Conservation (phyloP, 768 basidiomycete species). For the Roridomyces roridus region DNA sequence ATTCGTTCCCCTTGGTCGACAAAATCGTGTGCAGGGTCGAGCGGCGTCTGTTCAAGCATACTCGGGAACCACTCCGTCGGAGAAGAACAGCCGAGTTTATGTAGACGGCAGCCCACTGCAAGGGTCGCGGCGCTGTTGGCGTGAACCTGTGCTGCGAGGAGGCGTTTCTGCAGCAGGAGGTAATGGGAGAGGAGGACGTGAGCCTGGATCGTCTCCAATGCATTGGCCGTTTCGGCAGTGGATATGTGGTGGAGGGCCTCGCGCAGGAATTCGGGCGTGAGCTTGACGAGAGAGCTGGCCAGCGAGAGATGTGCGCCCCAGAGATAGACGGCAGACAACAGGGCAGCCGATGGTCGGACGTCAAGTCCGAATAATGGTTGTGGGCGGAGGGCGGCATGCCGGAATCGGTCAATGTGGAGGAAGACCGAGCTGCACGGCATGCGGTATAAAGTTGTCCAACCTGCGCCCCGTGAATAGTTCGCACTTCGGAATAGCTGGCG, state of each 20-base stretch:
- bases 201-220: constrained; percentile 8
- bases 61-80: neutral
- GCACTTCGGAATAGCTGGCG: neutral
- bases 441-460: constrained; percentile 2
- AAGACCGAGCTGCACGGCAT: constrained; percentile 7
- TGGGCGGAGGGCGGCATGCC: neutral
- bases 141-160: constrained; percentile 1
- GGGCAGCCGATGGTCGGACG: constrained; percentile 3
- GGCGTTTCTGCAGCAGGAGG: neutral
- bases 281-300: neutral
- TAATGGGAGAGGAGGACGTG: constrained; percentile 13
- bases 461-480: neutral
- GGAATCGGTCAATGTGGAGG: constrained; percentile 7
- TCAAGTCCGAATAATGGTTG: neutral
- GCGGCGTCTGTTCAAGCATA: neutral
- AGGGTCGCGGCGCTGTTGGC: constrained; percentile 6
- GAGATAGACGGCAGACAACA: constrained; percentile 9
- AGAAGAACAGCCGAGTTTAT: neutral
- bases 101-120: constrained; percentile 1
- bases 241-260: constrained; percentile 4
- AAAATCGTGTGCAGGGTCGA: neutral
- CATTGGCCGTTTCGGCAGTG: neutral
- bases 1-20: constrained; percentile 6
- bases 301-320: constrained; percentile 10
- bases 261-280: neutral